A percentile compares a stretch with the other conserved stretches of the same genome.
Evolutionary conservation across 495 filamentous ascomycete genomes (phyloP).

Genomic region (Cercophora scortea): DNA sequence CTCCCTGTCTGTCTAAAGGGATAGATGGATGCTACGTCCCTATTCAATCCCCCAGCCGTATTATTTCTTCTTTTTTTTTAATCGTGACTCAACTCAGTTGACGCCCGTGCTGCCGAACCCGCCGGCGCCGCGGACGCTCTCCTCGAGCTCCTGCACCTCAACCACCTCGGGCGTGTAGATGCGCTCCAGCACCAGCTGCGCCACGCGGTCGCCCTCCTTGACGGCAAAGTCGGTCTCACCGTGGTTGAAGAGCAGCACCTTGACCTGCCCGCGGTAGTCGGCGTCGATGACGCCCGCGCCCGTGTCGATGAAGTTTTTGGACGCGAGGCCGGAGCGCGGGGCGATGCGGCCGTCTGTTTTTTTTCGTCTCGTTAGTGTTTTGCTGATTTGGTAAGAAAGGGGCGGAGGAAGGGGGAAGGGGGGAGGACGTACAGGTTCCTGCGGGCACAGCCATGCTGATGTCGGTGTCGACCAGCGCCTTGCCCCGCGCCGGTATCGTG

Average conservation of each 20-base stretch:
- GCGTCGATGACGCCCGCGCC: slow-evolving; percentile 96
- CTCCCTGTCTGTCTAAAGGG: no score
- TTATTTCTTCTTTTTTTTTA: no score
- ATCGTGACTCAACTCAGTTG: slow-evolving; percentile 29
- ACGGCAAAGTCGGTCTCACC: slow-evolving; percentile 73
- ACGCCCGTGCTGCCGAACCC: slow-evolving; percentile 90
- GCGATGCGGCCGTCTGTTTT: slow-evolving; percentile 78
- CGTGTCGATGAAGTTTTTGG: slow-evolving; percentile 90
- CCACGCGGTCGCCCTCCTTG: slow-evolving; percentile 79
- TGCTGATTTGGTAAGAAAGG: neutral
- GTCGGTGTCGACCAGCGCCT: slow-evolving; percentile 81
- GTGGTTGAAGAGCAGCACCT: slow-evolving; percentile 92
- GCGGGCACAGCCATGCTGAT: slow-evolving; percentile 81
- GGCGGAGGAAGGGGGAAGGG: neutral
- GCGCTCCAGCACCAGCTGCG: slow-evolving; percentile 88
- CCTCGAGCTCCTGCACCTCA: slow-evolving; percentile 80
- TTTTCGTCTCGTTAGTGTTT: neutral
- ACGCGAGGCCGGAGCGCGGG: slow-evolving; percentile 82
- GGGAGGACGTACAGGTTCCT: slow-evolving; percentile 63
- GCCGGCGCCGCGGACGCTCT: slow-evolving; percentile 81
- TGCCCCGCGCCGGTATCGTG: slow-evolving; percentile 71
- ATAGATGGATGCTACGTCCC: no score
- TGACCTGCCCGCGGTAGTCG: slow-evolving; percentile 90
- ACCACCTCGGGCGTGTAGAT: slow-evolving; percentile 87
- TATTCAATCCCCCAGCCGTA: no score